A percentile compares a stretch with the other conserved stretches of the same genome.
phyloP scores from a whole-genome alignment of 139 green algal genomes.

The Micractinium sp. region DNA sequence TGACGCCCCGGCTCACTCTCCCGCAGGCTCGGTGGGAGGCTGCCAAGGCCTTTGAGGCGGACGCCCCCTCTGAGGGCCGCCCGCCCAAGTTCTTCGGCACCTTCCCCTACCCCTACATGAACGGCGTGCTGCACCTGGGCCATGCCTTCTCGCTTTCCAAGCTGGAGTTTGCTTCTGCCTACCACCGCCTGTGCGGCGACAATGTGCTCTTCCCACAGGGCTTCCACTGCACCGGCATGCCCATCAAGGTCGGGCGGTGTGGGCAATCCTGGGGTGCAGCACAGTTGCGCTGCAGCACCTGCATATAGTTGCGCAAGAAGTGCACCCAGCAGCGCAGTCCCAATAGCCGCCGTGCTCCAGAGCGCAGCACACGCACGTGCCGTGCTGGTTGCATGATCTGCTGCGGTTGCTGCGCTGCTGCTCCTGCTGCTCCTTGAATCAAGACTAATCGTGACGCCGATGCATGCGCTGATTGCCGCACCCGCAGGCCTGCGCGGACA shows the following conservation, averaged over 20 bases:
- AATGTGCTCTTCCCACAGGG: slow-evolving; percentile 95
- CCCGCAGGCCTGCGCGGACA: slow-evolving; percentile 88
- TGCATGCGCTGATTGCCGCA: too few species aligned
- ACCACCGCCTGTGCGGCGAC: slow-evolving; percentile 90
- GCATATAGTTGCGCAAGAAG: too few species aligned
- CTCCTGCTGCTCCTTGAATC: not conserved
- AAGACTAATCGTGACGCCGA: too few species aligned
- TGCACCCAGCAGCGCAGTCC: too few species aligned
- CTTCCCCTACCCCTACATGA: slow-evolving; percentile 99
- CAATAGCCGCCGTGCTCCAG: too few species aligned
- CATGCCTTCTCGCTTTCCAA: slow-evolving; percentile 99
- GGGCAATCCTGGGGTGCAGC: not conserved
- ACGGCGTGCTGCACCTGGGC: slow-evolving; percentile 97
- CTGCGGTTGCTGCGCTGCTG: not conserved
- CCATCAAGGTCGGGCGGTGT: slow-evolving; percentile 89
- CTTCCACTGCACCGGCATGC: slow-evolving; percentile 99
- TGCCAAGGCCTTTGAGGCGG: slow-evolving; percentile 84
- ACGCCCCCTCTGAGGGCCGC: slow-evolving; percentile 72
- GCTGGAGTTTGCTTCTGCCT: slow-evolving; percentile 97
- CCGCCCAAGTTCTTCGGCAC: slow-evolving; percentile 96
- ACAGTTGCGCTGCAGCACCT: too few species aligned
- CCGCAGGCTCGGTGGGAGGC: slow-evolving; percentile 86
- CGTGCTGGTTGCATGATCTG: too few species aligned
- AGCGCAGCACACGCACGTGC: too few species aligned
- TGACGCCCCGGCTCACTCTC: not conserved